Percentiles rank a stretch among this genome's conserved stretches.
phyloP scores from a whole-genome alignment of 2,329 filamentous ascomycete species.

The Talaromyces marneffei region DNA sequence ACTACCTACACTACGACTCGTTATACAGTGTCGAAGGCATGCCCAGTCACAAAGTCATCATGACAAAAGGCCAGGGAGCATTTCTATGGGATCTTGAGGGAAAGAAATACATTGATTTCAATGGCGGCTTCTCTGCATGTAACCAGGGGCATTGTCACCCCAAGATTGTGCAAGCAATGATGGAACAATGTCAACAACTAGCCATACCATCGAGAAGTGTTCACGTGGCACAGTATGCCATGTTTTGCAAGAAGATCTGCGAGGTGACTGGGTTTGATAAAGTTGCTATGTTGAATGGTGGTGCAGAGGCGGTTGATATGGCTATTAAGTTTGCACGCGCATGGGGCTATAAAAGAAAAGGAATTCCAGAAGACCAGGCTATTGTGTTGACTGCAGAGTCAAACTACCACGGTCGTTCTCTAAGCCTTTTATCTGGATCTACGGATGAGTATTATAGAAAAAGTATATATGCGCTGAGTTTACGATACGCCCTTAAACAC shows the following conservation, averaged over 20 bases:
- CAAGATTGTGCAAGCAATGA: not conserved
- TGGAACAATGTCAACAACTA: not conserved
- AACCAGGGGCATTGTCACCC: not conserved
- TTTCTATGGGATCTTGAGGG: not conserved
- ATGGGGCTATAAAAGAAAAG: not conserved
- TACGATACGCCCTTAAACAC: too few relatives aligned
- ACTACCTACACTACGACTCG: not conserved
- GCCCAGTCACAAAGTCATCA: not conserved
- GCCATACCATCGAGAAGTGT: not conserved
- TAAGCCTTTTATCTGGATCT: not conserved
- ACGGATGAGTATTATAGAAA: not conserved
- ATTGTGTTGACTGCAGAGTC: not conserved
- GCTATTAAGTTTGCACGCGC: not conserved
- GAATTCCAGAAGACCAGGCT: not conserved
- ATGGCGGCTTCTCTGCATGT: not conserved
- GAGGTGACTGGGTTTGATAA: not conserved
- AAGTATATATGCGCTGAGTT: too few relatives aligned
- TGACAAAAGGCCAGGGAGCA: not conserved
- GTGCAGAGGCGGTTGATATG: not conserved
- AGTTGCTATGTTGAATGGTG: not conserved
- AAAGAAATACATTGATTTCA: not conserved
- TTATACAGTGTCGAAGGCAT: not conserved
- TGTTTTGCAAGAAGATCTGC: not conserved
- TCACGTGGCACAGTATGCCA: not conserved
- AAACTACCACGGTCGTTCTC: not conserved